Percentiles rank a stretch among this genome's conserved stretches.
phyloP scores from a whole-genome alignment of 495 filamentous ascomycete genomes.

The Penicillium argentinense region DNA sequence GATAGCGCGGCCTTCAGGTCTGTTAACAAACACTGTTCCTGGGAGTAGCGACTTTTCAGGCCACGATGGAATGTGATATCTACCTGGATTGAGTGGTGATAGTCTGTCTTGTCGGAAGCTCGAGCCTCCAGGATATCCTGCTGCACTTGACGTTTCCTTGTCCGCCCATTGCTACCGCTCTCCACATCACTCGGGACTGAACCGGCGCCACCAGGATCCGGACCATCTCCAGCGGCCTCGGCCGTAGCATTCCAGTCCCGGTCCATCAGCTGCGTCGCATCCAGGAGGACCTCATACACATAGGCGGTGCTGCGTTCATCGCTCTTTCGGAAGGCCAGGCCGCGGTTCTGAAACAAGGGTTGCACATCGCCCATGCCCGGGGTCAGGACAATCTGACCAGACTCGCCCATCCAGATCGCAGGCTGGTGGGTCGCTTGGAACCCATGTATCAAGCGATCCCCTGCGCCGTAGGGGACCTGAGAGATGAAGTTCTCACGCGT shows the following conservation, averaged over 20 bases:
- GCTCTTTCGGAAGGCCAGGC: conserved; percentile 21
- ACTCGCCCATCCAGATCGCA: conserved; percentile 32
- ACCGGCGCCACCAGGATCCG: conserved; percentile 24
- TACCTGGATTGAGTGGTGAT: conserved; percentile 19
- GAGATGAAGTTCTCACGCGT: conserved; percentile 32
- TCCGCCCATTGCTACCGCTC: conserved; percentile 27
- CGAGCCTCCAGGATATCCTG: background rate
- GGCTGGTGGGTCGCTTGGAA: conserved; percentile 32
- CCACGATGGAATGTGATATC: background rate
- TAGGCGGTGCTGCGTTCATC: conserved; percentile 26
- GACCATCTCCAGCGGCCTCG: conserved; percentile 22
- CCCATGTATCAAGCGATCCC: conserved; percentile 25
- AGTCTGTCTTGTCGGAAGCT: background rate
- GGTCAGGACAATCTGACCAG: conserved; percentile 23
- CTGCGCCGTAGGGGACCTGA: conserved; percentile 24
- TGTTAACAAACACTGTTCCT: background rate
- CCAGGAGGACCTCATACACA: conserved; percentile 26
- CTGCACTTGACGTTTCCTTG: conserved; percentile 10
- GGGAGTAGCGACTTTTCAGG: background rate
- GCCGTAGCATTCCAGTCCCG: conserved; percentile 29
- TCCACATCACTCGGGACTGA: conserved; percentile 20
- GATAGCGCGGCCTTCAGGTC: conserved; percentile 18
- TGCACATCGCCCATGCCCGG: conserved; percentile 27
- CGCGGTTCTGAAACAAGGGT: conserved; percentile 24
- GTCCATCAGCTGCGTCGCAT: conserved; percentile 19